Evolutionary conservation across 2,329 filamentous ascomycete genomes (phyloP).

Genomic region (Apiospora arundinis): DNA sequence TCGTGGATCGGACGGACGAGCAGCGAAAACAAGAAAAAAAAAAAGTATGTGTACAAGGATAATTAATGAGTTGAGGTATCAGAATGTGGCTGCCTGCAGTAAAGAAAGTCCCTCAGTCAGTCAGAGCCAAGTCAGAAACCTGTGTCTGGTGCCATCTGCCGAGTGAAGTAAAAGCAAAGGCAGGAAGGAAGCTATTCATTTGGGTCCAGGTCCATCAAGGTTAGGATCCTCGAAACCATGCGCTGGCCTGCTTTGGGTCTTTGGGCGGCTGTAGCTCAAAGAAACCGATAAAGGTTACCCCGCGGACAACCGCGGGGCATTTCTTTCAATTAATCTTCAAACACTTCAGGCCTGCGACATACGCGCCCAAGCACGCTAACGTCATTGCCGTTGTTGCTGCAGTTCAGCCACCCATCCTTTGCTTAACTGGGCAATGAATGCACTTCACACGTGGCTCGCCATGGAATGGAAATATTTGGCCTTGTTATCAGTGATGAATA

Average conservation of each 20-base stretch:
- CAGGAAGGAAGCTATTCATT: not conserved
- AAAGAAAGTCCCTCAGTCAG: not conserved
- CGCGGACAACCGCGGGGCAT: conserved; percentile 3
- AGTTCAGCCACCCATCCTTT: not conserved
- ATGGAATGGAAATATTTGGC: not conserved
- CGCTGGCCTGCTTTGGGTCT: not conserved
- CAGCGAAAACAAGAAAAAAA: not conserved
- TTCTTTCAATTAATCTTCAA: too few relatives aligned
- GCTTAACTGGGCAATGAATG: not conserved
- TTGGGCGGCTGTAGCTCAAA: not conserved
- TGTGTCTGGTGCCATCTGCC: not conserved
- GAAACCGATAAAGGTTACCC: conserved; percentile 1
- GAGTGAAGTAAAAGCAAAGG: not conserved
- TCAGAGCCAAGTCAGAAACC: not conserved
- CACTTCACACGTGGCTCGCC: not conserved
- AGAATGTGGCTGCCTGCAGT: conserved; percentile 12
- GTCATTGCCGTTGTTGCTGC: not conserved
- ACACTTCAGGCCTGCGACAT: not conserved
- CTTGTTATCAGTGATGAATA: not conserved
- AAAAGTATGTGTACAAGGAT: conserved; percentile 7
- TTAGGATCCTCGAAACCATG: not conserved
- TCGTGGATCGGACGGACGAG: not conserved
- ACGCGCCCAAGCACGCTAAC: conserved; percentile 5
- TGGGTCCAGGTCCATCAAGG: not conserved
- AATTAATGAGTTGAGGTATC: not conserved